Evolutionary conservation across 352 stramenopile species (phyloP).

Genomic region (Discostella stelligera): DNA sequence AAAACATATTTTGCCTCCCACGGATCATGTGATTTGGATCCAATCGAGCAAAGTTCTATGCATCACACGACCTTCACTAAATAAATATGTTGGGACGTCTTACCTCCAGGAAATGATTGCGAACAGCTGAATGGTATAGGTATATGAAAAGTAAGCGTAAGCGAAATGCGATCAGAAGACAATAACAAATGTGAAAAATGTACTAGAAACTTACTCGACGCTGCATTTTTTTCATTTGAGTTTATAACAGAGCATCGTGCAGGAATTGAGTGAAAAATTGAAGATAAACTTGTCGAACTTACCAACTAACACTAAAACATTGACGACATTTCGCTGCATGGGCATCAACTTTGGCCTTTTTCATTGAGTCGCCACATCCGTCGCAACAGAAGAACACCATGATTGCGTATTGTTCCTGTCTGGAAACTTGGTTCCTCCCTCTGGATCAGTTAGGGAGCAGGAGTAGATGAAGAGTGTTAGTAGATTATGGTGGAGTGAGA

Average conservation of each 20-base stretch:
- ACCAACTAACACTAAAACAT: constrained; percentile 76
- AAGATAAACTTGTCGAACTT: constrained; percentile 39
- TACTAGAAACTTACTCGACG: constrained; percentile 9
- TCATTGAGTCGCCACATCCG: constrained; percentile 76
- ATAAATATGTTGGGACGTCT: constrained; percentile 11
- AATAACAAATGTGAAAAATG: constrained; percentile 1
- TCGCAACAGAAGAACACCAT: constrained; percentile 83
- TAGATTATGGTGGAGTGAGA: too few relatives aligned
- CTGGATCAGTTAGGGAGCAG: too few relatives aligned
- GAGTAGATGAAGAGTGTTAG: too few relatives aligned
- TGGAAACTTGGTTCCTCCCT: too few relatives aligned
- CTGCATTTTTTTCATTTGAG: neutral
- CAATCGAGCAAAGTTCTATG: constrained; percentile 52
- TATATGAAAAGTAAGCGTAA: neutral
- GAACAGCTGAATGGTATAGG: constrained; percentile 32
- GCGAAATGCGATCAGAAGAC: neutral
- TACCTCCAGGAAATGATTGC: constrained; percentile 77
- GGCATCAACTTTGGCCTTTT: constrained; percentile 78
- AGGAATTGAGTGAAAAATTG: neutral
- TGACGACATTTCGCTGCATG: constrained; percentile 69
- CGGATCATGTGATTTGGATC: constrained; percentile 40
- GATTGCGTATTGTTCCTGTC: constrained; percentile 15
- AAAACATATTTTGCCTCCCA: constrained; percentile 83
- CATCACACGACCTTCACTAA: constrained; percentile 37
- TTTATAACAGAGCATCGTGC: neutral